Evolutionary conservation across 73 alveolate genomes (phyloP), one percentile per base, ranked within the genome.

Genomic region (Stentor coeruleus): DNA sequence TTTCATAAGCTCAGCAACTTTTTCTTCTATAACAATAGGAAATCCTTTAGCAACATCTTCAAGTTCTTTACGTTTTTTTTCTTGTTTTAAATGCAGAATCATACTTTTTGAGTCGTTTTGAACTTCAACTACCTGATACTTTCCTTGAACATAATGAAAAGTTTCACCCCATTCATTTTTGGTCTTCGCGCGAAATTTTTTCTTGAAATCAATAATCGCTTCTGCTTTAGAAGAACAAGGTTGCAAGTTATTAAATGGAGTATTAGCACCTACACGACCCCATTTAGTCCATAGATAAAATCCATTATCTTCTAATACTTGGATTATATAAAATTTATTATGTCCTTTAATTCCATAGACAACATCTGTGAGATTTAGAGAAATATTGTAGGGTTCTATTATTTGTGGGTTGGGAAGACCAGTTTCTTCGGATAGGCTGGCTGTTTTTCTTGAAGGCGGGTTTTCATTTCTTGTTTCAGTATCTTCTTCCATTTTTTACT

Each of bases 191-290:
- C 80, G 86, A 86, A 94, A 96, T 81, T 94, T 81, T 81, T 92
- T 96, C 39, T 91, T 88, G 88, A 92, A 96, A 82, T 96, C 99
- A 42, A 90, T 89, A 57, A 90, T 82, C 30, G 93, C 98, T 39
- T 91, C 94, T 33, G 82, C 39, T 55, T 74, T 75, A 81, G 85
- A 60, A 87, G 81, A 91, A 86, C 60, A 58, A n/a, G 37, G 81
- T 76, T 66, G 90, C 15, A 59, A 74, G 58, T 84, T 84, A 30
- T 77, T 74, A 20, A 75, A 76, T 2, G 95, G 88, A 30, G 77
- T 73, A 77, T 79, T 86, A 74, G 91, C 98, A 6, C 99, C 99
- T 33, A 97, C 97, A 42, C 99, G 76, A 3, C 99, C 99, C 95
- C 96, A 97, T 76, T 87, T 74, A 11, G 88, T 60, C 82, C 81